phyloP scores from a whole-genome alignment of 441 rosid species.

The Metrosideros polymorpha region DNA sequence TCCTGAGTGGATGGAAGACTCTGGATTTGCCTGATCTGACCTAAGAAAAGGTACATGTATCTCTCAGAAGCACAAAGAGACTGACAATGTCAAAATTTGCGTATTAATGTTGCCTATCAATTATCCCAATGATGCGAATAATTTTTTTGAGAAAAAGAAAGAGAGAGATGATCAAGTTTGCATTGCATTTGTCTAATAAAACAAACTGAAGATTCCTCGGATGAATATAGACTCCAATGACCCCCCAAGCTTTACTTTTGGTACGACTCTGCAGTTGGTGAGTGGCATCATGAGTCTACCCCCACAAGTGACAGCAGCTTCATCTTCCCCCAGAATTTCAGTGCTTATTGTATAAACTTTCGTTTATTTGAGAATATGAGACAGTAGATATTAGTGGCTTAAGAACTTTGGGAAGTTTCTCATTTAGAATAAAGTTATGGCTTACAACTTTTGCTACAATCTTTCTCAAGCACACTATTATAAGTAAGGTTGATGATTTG shows the following conservation, averaged over 20 bases:
- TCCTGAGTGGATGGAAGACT: not conserved
- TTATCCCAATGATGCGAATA: not conserved
- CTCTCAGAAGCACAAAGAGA: not conserved
- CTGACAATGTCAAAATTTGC: not conserved
- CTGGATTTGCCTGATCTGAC: not conserved
- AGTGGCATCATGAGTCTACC: not conserved
- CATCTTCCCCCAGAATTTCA: not conserved
- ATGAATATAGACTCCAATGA: not conserved
- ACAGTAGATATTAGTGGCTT: not conserved
- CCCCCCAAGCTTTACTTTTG: not conserved
- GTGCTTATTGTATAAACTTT: not conserved
- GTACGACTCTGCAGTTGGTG: not conserved
- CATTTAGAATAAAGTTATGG: too few relatives aligned
- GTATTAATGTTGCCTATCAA: not conserved
- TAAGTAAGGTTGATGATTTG: too few relatives aligned
- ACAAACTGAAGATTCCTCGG: not conserved
- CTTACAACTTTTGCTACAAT: too few relatives aligned
- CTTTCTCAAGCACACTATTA: too few relatives aligned
- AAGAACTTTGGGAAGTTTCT: too few relatives aligned
- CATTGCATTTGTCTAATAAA: not conserved
- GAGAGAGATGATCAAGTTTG: not conserved
- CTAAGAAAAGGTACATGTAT: not conserved
- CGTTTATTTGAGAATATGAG: accelerated
- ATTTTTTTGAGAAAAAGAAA: too few relatives aligned
- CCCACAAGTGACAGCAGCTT: not conserved